These are phyloP conservation scores for Talaromyces sp. DNA, from an alignment of 2,329 filamentous ascomycete genomes.

Conservation along the genomic window DNA sequence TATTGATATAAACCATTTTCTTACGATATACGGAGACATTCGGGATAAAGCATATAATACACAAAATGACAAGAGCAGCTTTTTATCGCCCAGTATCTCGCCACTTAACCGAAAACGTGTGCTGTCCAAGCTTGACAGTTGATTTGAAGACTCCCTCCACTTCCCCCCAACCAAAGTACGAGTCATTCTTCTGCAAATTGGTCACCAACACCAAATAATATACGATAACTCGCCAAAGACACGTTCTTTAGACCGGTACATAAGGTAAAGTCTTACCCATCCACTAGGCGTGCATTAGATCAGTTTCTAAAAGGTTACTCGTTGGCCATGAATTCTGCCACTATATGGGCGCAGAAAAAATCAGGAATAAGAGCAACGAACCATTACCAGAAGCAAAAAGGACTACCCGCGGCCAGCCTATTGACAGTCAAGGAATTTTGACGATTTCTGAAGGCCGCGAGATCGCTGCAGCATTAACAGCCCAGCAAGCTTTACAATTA, in stretches of 20 bases:
- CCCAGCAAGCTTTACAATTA: not conserved
- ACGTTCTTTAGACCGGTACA: not conserved
- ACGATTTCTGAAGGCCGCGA: not conserved
- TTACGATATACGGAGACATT: not conserved
- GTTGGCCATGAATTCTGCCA: not conserved
- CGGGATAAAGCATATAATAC: not conserved
- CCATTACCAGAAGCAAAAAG: not conserved
- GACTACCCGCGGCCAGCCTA: not conserved
- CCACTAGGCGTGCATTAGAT: not conserved
- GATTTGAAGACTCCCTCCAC: not conserved
- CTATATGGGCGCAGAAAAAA: constrained; percentile 1
- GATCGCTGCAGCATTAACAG: not conserved
- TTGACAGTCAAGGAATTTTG: not conserved
- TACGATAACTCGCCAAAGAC: not conserved
- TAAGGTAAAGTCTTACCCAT: not conserved
- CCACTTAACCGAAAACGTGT: not conserved
- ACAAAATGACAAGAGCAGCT: not conserved
- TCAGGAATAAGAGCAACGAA: not conserved
- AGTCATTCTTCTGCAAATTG: not conserved
- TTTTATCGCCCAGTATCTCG: not conserved
- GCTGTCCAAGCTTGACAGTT: not conserved
- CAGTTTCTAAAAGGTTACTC: not conserved
- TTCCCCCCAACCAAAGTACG: not conserved
- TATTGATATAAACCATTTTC: not conserved
- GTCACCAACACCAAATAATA: not conserved